Evolutionary conservation across 2,329 filamentous ascomycete species (phyloP), one percentile per base, ranked within the genome.

Genomic region (Esteya vermicola): DNA sequence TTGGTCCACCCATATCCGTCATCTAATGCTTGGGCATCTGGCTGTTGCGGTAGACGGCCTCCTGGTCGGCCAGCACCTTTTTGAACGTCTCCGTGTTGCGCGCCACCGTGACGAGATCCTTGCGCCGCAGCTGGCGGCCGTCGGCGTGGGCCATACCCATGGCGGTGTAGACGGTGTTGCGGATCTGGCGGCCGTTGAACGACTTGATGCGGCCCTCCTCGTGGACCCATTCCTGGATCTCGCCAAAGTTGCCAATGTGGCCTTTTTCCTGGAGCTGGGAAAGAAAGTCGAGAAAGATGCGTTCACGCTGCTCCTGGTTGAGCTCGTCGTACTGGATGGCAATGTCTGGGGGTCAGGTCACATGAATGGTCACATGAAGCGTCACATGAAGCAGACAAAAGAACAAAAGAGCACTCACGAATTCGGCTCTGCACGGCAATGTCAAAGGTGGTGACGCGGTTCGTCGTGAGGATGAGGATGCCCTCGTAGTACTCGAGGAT

Each of bases 401-500:
- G n/a, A n/a, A n/a, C n/a, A n/a, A n/a, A n/a, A n/a, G n/a, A 12
- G 18, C 9, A 14, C 32, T 33, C 9, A 33, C 32, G 32, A 13
- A 33, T 33, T 3, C 32, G 32, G 19, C 32, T 33, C 10, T 22
- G 32, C 18, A 33, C 32, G 4, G 32, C 32, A 33, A 33, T 33
- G 41, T 66, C 62, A 20, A 65, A 54, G 6, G 49, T 44, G 4
- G 47, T 48, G 25, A 48, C 36, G 3, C 46, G 41, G 26, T 51
- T 49, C 0, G 50, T 51, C 0, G 50, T 51, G 0, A 51, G 43
- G 21, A 51, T 48, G 3, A 51, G 38, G 9, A 51, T 50, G 3
- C 47, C 50, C 1, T 37, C 34, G 21, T 49, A 51, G 39, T 47
- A 49, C n/a, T 51, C 48, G 13, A 51, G 38, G 1, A 45, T 35